Conservation (phyloP, 495 filamentous ascomycete genomes). For the Bombardia bombarda region DNA sequence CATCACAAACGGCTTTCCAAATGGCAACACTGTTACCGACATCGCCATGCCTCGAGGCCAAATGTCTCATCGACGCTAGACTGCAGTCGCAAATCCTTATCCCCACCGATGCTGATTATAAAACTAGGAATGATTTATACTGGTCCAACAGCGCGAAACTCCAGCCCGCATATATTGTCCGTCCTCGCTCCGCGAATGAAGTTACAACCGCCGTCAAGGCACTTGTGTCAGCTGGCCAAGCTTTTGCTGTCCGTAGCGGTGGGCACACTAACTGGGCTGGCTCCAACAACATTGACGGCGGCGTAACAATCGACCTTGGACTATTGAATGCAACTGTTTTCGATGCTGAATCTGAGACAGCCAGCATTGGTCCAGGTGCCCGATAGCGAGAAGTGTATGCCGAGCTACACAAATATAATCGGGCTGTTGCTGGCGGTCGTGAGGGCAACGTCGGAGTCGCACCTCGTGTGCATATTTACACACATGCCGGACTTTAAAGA, state of each 20-base stretch:
- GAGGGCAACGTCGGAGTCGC: conserved; percentile 46
- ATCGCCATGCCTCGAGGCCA: too few species aligned
- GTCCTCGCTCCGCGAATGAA: conserved; percentile 23
- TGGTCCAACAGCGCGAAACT: conserved; percentile 43
- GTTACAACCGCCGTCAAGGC: conserved; percentile 28
- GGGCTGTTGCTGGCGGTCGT: conserved; percentile 44
- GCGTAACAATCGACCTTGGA: conserved; percentile 47
- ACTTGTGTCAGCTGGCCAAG: conserved; percentile 20
- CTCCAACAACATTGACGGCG: conserved; percentile 35
- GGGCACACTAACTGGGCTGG: conserved; percentile 45
- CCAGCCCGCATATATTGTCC: conserved; percentile 28
- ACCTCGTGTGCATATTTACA: conserved; percentile 8
- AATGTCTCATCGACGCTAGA: neutral
- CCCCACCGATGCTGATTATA: conserved; percentile 3
- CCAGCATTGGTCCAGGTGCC: conserved; percentile 31
- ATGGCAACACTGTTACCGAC: too few species aligned
- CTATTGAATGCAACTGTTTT: conserved; percentile 32
- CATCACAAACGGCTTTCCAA: too few species aligned
- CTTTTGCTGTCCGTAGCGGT: conserved; percentile 42
- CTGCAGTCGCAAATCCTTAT: conserved; percentile 5
- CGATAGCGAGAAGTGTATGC: conserved; percentile 48
- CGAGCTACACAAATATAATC: conserved; percentile 31
- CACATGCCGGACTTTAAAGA: conserved; percentile 11
- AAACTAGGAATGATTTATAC: conserved; percentile 15
- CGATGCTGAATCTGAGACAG: conserved; percentile 17